A percentile compares a stretch with the other conserved stretches of the same genome.
Evolutionary conservation across 345 rosid genomes (phyloP).

Genomic region (Ricinus communis): DNA sequence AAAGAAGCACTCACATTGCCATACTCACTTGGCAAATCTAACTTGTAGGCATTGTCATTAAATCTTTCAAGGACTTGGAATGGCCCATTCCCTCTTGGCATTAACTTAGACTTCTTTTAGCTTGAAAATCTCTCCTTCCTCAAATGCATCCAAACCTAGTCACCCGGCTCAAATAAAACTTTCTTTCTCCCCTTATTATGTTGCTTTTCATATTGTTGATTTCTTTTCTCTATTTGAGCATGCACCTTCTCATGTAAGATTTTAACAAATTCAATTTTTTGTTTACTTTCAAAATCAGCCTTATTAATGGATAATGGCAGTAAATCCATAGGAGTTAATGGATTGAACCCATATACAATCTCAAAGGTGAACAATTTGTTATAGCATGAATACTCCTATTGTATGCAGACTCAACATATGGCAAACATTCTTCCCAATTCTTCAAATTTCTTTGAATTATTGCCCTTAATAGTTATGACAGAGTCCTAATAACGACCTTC

Average conservation of each 20-base stretch:
- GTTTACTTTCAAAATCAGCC: neutral
- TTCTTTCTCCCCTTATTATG: neutral
- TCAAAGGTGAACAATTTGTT: neutral
- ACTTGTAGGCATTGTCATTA: neutral
- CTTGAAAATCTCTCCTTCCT: neutral
- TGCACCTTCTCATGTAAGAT: neutral
- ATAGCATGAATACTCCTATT: no score
- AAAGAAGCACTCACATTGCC: neutral
- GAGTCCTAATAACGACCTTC: no score
- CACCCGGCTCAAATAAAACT: neutral
- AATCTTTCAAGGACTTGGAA: neutral
- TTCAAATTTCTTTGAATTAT: no score
- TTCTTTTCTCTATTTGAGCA: neutral
- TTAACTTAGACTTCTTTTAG: neutral
- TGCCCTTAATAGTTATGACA: no score
- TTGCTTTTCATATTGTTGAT: neutral
- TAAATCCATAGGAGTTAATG: neutral
- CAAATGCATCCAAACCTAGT: neutral
- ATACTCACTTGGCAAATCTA: neutral
- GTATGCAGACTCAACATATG: neutral
- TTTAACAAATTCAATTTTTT: neutral
- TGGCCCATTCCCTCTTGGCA: neutral
- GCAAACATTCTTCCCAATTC: neutral
- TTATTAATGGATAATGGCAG: neutral
- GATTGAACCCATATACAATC: neutral